Base-by-base conservation (phyloP, 805 yeast genomes). In the Schizosaccharomyces lindneri region DNA sequence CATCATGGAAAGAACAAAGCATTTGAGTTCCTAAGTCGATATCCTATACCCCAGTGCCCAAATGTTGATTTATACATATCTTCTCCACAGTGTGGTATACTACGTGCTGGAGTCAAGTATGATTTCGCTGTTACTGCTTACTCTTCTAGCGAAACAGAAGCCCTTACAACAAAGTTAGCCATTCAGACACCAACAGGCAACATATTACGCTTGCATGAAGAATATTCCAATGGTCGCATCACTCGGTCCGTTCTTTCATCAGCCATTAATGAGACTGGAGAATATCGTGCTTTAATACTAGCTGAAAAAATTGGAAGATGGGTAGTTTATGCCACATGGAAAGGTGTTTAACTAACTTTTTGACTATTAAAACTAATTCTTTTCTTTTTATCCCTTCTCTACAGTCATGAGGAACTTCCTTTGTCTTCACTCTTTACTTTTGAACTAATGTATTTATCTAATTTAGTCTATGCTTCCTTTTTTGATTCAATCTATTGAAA, bases 121-220 rank as follows among this genome's bases (percentile, higher is more conserved):
- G 78, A 74, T 60, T 89, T 90, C n/a, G 5, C 5, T 29, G 17
- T 51, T 3, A 24, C 31, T 11, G 36, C 57, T 29, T 29, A 24
- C 21, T 21, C 57, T 29, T 21, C 36, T 5, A 21, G 21, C 19
- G 19, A 21, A 24, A 17, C 57, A n/a, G 19, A 21, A 21, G 13
- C 17, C 36, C 31, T 29, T 17, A 11, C 21, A 17, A 29, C 36
- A 7, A 21, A 29, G n/a, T 24, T 51, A 19, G 57, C 57, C 3
- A 29, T 51, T 6, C 88, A 87, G 68, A 79, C 93, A 0, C 98
- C 98, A 1, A 79, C 85, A 1, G 96, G 96, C 0, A 82, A 83
- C 64, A 79, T 85, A 64, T 78, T 78, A 65, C 80, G 83, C 66
- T 29, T 51, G 9, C 31, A 29, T 24, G 31, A 21, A 29, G 57